Conservation (phyloP, 2,329 filamentous ascomycete species). For the Neonectria coccinea region DNA sequence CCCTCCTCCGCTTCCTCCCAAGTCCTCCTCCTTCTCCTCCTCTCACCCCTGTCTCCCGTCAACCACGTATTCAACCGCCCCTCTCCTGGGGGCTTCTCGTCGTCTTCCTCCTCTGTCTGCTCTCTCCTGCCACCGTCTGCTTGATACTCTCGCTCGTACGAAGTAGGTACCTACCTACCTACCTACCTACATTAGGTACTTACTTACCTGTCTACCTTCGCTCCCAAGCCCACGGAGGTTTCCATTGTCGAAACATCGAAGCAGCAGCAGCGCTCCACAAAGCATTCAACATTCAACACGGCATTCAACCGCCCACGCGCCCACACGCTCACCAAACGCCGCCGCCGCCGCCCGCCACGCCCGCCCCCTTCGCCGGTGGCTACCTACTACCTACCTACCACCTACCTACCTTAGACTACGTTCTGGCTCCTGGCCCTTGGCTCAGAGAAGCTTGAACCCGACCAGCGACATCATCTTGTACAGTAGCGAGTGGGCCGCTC, state of each 20-base stretch:
- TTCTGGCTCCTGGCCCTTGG: constrained; percentile 21
- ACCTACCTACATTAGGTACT: no score
- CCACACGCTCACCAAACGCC: not conserved
- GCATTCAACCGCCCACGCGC: constrained; percentile 19
- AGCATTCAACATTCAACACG: not conserved
- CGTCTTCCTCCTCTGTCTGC: not conserved
- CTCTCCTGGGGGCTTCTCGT: not conserved
- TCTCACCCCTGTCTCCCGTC: constrained; percentile 2
- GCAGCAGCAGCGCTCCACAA: constrained; percentile 21
- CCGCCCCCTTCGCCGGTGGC: constrained; percentile 13
- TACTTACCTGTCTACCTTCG: not conserved
- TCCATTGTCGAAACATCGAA: constrained; percentile 13
- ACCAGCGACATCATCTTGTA: constrained; percentile 32
- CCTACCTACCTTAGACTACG: not conserved
- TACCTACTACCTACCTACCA: not conserved
- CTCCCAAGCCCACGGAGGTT: not conserved
- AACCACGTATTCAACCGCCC: constrained; percentile 4
- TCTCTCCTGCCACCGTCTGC: not conserved
- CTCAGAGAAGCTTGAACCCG: constrained; percentile 25
- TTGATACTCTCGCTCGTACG: no score
- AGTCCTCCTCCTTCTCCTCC: not conserved
- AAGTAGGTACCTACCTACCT: no score
- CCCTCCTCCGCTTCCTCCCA: not conserved
- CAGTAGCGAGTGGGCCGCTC: constrained; percentile 43
- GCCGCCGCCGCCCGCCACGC: constrained; percentile 9